Base-by-base conservation (phyloP, 2,329 filamentous ascomycete species). In the Leptographium radiaticola region DNA sequence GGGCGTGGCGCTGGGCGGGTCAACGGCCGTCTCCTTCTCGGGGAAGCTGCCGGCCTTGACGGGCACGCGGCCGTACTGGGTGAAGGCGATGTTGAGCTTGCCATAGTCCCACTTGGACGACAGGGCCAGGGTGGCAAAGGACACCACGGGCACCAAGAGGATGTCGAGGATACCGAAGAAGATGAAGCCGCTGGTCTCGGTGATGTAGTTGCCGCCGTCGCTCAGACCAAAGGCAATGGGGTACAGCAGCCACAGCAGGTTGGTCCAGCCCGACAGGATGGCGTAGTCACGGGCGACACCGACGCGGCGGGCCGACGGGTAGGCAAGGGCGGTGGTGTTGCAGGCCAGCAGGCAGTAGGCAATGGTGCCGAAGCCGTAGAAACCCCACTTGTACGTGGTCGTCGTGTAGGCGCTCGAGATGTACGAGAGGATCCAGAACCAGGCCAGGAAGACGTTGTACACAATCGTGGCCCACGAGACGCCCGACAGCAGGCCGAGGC, bases 371-470 rank as follows among this genome's bases (percentile, higher is more conserved):
- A 78, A 76, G 57, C 66, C 71, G 61, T 67, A 80, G 68, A 77
- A 80, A 7, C 77, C 77, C 76, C 76, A 80, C 65, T 78, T 79
- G 65, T 80, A 79, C 59, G 66, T 69, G 49, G 70, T 71, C 8
- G 61, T 55, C 4, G 73, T 76, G 64, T 71, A 74, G 52, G 76
- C 73, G 25, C 67, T 68, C 52, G 71, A 66, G 36, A 79, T 69
- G 62, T 77, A 79, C 25, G 67, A 65, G 59, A 79, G 59, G 57
- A 77, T 61, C 73, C 76, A 80, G 61, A 68, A 67, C 75, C 75
- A 77, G 13, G 70, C 61, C 25, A 78, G 65, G 58, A 68, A 65
- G 57, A 79, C 63, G 54, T 77, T 72, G 62, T 70, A 77, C 55
- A 73, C 43, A 55, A 79, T 77, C 30, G 74, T 78, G 25, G 76